These are phyloP conservation scores for Penicillium glabrum DNA, from an alignment of 2,329 filamentous ascomycete species.

Conservation along the genomic window DNA sequence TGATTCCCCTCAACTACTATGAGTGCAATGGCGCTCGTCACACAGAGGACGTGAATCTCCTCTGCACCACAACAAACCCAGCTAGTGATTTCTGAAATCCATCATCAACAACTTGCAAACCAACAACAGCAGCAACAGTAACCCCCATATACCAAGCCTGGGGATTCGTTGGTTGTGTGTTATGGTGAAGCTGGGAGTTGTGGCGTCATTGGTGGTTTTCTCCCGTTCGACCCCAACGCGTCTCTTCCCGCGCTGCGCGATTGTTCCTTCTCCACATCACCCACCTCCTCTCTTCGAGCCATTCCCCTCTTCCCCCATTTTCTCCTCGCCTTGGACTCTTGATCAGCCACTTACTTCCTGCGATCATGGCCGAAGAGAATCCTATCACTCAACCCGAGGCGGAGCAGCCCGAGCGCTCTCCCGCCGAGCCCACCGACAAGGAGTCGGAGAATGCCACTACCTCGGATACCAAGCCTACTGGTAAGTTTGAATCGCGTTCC, in stretches of 20 bases:
- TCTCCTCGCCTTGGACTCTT: conserved; percentile 14
- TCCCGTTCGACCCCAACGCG: conserved; percentile 23
- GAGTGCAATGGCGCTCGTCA: background rate
- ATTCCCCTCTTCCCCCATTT: conserved; percentile 20
- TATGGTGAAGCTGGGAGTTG: conserved; percentile 4
- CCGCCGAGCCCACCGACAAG: conserved; percentile 32
- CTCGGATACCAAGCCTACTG: conserved; percentile 18
- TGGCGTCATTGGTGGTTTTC: conserved; percentile 23
- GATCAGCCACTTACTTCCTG: conserved; percentile 12
- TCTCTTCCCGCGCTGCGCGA: conserved; percentile 30
- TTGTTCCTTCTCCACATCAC: conserved; percentile 29
- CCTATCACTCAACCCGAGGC: conserved; percentile 32
- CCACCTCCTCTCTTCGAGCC: conserved; percentile 23
- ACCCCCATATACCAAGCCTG: background rate
- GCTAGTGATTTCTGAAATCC: background rate
- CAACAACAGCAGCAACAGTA: too few relatives aligned
- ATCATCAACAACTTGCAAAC: background rate
- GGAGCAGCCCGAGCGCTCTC: conserved; percentile 34
- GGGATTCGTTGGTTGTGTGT: background rate
- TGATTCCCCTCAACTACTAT: background rate
- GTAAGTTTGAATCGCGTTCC: conserved; percentile 15
- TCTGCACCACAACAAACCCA: background rate
- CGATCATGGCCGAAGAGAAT: conserved; percentile 42
- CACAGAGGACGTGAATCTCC: background rate
- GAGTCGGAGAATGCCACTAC: conserved; percentile 21